These are phyloP conservation scores for Geosmithia flava DNA, from an alignment of 2,329 filamentous ascomycete genomes.

Conservation along the genomic window DNA sequence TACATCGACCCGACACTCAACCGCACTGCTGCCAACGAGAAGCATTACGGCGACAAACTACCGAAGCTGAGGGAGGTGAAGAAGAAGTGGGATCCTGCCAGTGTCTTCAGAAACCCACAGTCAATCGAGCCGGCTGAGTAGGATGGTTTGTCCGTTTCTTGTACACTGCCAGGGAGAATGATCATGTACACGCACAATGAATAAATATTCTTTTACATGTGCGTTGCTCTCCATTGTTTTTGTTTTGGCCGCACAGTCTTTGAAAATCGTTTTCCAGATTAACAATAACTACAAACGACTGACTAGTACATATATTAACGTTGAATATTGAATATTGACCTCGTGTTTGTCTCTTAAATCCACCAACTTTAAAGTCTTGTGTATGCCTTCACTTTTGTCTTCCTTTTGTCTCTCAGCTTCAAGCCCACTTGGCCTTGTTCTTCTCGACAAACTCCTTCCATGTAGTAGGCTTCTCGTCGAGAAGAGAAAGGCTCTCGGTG, in stretches of 20 bases:
- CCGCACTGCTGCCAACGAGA: constrained; percentile 26
- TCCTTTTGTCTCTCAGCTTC: not conserved
- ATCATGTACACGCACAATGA: too few relatives aligned
- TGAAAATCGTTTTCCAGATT: too few relatives aligned
- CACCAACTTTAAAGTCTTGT: not conserved
- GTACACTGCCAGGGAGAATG: too few relatives aligned
- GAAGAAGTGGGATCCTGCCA: constrained; percentile 33
- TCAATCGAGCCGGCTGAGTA: constrained; percentile 25
- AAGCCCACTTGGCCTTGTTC: constrained; percentile 13
- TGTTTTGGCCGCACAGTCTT: too few relatives aligned
- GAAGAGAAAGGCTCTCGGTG: constrained; percentile 15
- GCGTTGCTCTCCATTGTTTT: too few relatives aligned
- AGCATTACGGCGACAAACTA: constrained; percentile 45
- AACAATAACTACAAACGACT: too few relatives aligned
- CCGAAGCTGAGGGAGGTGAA: constrained; percentile 35
- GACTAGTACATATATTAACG: too few relatives aligned
- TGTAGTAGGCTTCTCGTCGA: constrained; percentile 21
- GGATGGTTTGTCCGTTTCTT: not conserved
- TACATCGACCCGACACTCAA: constrained; percentile 44
- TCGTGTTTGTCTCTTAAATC: too few relatives aligned
- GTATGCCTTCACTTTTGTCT: not conserved
- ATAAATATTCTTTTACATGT: too few relatives aligned
- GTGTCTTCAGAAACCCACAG: constrained; percentile 48
- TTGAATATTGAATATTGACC: too few relatives aligned
- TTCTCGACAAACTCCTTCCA: constrained; percentile 23